A percentile compares a stretch with the other conserved stretches of the same genome.
These are phyloP conservation scores for Triglochin maritima DNA, from an alignment of 106 monocot genomes.

Conservation along the genomic window DNA sequence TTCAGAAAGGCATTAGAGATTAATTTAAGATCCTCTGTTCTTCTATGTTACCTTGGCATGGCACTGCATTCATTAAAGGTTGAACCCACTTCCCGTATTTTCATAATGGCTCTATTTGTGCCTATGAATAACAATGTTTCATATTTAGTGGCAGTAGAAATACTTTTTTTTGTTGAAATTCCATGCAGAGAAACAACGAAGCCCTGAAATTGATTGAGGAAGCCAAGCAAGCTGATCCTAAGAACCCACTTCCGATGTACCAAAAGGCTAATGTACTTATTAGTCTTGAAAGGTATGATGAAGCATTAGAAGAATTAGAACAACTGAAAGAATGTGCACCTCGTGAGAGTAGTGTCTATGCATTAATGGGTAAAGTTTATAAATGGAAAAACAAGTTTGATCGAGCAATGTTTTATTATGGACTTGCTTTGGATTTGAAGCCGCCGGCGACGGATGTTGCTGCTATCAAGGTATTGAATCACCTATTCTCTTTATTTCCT, in stretches of 20 bases:
- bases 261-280: slow-evolving; percentile 73
- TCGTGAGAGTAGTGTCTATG: slow-evolving; percentile 80
- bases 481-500: neutral
- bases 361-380: slow-evolving; percentile 86
- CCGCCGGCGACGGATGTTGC: slow-evolving; percentile 80
- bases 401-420: slow-evolving; percentile 91
- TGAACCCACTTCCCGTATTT: neutral
- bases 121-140: too few species aligned
- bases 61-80: slow-evolving; percentile 81
- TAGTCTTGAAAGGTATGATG: slow-evolving; percentile 63
- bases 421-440: slow-evolving; percentile 81
- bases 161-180: neutral
- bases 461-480: slow-evolving; percentile 50
- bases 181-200: slow-evolving; percentile 60
- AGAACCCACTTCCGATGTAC: slow-evolving; percentile 87
- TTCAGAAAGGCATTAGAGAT: slow-evolving; percentile 65
- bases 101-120: too few species aligned
- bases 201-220: slow-evolving; percentile 71
- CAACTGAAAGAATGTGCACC: slow-evolving; percentile 59
- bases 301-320: slow-evolving; percentile 67
- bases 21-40: slow-evolving; percentile 76
- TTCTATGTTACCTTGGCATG: slow-evolving; percentile 98
- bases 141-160: too few species aligned
- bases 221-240: slow-evolving; percentile 68
- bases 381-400: slow-evolving; percentile 71